These are phyloP conservation scores for Chlamydomonas sphaeroides DNA, from an alignment of 139 green algal genomes.

Conservation along the genomic window DNA sequence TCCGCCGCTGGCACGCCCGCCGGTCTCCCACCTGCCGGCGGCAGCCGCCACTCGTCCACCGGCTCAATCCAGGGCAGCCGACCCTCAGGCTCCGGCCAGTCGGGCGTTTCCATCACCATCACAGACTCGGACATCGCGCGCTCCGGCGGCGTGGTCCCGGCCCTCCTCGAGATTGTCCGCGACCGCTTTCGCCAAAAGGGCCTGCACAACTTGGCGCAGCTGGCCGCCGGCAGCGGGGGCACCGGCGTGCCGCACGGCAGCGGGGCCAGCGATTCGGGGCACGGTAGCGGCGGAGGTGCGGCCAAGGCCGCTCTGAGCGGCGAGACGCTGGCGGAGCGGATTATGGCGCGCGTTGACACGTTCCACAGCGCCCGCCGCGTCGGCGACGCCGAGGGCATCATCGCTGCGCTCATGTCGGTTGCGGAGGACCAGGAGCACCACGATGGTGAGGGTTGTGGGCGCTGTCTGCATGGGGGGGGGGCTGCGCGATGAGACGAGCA, in stretches of 20 bases:
- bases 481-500: too few relatives aligned
- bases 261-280: neutral
- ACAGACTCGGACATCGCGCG: slow-evolving; percentile 23
- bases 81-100: too few relatives aligned
- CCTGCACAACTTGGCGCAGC: slow-evolving; percentile 4
- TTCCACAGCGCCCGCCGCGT: neutral
- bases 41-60: too few relatives aligned
- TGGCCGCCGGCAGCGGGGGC: neutral
- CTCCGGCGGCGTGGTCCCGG: slow-evolving; percentile 31
- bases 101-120: slow-evolving; percentile 32
- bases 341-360: slow-evolving; percentile 26
- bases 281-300: neutral
- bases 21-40: too few relatives aligned
- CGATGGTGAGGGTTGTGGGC: neutral
- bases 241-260: too few relatives aligned
- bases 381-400: neutral
- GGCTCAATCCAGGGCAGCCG: too few relatives aligned
- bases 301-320: neutral
- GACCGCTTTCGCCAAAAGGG: slow-evolving; percentile 32
- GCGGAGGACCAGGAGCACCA: neutral
- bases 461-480: too few relatives aligned
- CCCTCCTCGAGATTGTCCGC: slow-evolving; percentile 29
- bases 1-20: too few relatives aligned
- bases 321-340: slow-evolving; percentile 32
- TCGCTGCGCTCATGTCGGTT: neutral